Conservation (phyloP, 2,329 filamentous ascomycete species). For the Xylariaceae sp. region DNA sequence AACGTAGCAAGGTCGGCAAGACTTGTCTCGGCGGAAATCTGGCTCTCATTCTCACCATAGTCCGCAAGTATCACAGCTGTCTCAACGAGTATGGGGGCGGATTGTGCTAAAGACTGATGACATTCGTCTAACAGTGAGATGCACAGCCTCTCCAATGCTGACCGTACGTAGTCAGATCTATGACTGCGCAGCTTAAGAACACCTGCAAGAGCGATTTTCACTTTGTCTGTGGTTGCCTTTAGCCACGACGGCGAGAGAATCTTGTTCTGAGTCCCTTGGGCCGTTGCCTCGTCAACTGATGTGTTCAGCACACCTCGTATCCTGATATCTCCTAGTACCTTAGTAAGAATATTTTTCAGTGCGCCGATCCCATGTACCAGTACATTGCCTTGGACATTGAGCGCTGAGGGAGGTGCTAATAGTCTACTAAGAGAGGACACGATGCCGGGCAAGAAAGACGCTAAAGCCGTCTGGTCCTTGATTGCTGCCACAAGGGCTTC, state of each 20-base stretch:
- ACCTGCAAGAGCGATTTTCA: constrained; percentile 77
- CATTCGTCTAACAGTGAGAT: constrained; percentile 76
- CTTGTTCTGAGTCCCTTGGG: constrained; percentile 33
- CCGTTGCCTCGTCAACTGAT: constrained; percentile 24
- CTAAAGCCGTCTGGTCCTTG: constrained; percentile 70
- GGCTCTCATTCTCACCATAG: constrained; percentile 40
- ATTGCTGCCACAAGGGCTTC: constrained; percentile 61
- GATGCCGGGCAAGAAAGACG: constrained; percentile 83
- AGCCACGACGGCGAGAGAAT: constrained; percentile 63
- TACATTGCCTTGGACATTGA: constrained; percentile 56
- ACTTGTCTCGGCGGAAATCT: constrained; percentile 42
- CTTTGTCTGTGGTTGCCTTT: constrained; percentile 72
- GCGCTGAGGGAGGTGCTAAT: constrained; percentile 63
- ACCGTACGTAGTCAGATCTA: constrained; percentile 65
- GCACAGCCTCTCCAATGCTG: constrained; percentile 68
- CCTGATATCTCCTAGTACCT: constrained; percentile 57
- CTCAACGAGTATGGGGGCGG: constrained; percentile 71
- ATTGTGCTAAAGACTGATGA: constrained; percentile 66
- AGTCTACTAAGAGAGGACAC: constrained; percentile 78
- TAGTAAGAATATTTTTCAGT: constrained; percentile 53
- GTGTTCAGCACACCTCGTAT: constrained; percentile 46
- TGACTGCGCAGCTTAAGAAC: constrained; percentile 74
- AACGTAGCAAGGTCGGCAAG: constrained; percentile 62
- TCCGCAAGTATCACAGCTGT: constrained; percentile 70
- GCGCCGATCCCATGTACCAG: constrained; percentile 61